A percentile compares a stretch with the other conserved stretches of the same genome.
Evolutionary conservation across 345 rosid genomes (phyloP).

Genomic region (Punica granatum): DNA sequence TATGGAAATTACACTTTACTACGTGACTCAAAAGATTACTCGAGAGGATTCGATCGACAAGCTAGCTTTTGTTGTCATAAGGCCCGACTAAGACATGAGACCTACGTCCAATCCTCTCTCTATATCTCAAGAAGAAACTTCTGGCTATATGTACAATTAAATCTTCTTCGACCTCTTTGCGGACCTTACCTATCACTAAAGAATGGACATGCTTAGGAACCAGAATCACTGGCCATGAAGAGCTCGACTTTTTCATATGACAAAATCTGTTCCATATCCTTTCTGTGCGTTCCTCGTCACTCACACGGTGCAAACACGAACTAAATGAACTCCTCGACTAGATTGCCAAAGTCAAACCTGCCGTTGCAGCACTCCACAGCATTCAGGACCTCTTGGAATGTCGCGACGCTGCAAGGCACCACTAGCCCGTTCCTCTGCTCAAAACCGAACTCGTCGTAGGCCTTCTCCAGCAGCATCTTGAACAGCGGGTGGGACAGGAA

Average conservation of each 20-base stretch:
- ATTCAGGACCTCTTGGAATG: conserved; percentile 58
- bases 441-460: conserved; percentile 53
- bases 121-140: too few relatives aligned
- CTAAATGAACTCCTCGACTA: conserved; percentile 67
- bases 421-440: conserved; percentile 48
- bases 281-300: too few relatives aligned
- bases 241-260: too few relatives aligned
- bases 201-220: too few relatives aligned
- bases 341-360: conserved; percentile 58
- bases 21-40: background rate
- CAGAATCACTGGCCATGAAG: too few relatives aligned
- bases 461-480: conserved; percentile 76
- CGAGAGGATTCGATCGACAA: background rate
- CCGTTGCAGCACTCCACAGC: conserved; percentile 66
- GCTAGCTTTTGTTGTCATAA: background rate
- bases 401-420: conserved; percentile 66
- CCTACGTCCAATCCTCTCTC: too few relatives aligned
- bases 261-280: too few relatives aligned
- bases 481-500: conserved; percentile 69
- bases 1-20: background rate
- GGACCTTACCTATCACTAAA: too few relatives aligned
- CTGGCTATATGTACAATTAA: too few relatives aligned
- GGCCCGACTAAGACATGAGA: background rate
- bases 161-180: too few relatives aligned
- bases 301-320: background rate